Base-by-base conservation (phyloP, 1,284 basidiomycete species). In the Sanguinoderma infundibulare region DNA sequence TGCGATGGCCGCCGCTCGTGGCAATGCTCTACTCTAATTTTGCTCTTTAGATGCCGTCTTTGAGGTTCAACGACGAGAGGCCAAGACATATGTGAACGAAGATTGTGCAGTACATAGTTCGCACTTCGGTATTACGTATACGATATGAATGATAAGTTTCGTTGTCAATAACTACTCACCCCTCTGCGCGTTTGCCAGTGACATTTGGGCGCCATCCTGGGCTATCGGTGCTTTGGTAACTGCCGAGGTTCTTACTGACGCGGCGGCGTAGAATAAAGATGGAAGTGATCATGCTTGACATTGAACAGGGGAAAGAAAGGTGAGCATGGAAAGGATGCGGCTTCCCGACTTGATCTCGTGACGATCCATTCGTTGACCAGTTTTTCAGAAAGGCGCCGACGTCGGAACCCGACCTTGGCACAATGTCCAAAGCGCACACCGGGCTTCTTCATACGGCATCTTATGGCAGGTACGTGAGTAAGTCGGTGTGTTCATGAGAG, bases 381-480 rank as follows among this genome's bases (percentile, higher is more conserved):
- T 35, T 51, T 32, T 24, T 32, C 49, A 35, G 32, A n/a, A 30
- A 32, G 14, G 28, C 46, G 46, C 46, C 9, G 17, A 30, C 46
- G 46, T 49, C 46, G 28, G 46, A 49, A 30, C 17, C 49, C 49
- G 49, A 51, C 49, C n/a, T 49, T 49, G 28, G 46, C 49, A 46
- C 5, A 26, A 14, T 46, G 12, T 15, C n/a, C n/a, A n/a, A 20
- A 26, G 8, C 42, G 2, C 24, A 46, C 42, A 46, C 42, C 42
- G 14, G 24, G 12, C 42, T 46, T 46, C 42, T 46, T 14, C 24
- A 51, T 35, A 36, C 32, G 32, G 22, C 49, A 34, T 32, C 12
- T 51, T 35, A 51, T 35, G 49, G 49, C 49, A 34, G 32, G 22
- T 30, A 32, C 49, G 49, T 51, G 49, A 32, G 49, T 51, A 24